Percentiles rank a stretch among this genome's conserved stretches.
These are phyloP conservation scores for Crithidia expoeki DNA, from an alignment of 208 protist species.

Conservation along the genomic window DNA sequence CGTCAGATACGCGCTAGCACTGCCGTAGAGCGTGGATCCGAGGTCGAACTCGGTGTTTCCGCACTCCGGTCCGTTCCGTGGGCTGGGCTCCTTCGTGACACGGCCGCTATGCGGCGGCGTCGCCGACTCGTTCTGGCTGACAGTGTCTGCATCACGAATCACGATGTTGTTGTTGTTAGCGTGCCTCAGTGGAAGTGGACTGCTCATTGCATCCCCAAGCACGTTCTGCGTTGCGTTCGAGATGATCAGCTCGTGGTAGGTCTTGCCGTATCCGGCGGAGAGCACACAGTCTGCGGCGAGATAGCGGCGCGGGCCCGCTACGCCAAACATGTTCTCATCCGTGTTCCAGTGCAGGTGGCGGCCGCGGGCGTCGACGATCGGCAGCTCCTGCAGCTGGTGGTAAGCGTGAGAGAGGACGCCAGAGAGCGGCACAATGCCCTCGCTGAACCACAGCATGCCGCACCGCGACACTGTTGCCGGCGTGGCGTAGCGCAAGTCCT, in stretches of 20 bases:
- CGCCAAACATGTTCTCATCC: slow-evolving; percentile 53
- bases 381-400: slow-evolving; percentile 51
- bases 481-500: slow-evolving; percentile 97
- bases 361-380: slow-evolving; percentile 54
- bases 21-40: slow-evolving; percentile 22
- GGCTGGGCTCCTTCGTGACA: slow-evolving; percentile 10
- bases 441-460: slow-evolving; percentile 99
- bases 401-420: slow-evolving; percentile 64
- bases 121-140: not conserved
- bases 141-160: not conserved
- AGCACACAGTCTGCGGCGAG: slow-evolving; percentile 35
- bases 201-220: slow-evolving; percentile 14
- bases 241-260: slow-evolving; percentile 52
- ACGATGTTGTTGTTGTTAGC: not conserved
- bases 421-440: slow-evolving; percentile 93
- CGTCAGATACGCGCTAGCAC: slow-evolving; percentile 4
- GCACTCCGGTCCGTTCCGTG: not conserved
- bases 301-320: slow-evolving; percentile 10
- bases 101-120: slow-evolving; percentile 1
- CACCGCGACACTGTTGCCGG: slow-evolving; percentile 98
- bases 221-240: slow-evolving; percentile 25
- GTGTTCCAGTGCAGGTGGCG: slow-evolving; percentile 52
- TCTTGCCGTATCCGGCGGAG: slow-evolving; percentile 50
- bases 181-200: slow-evolving; percentile 6
- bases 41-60: slow-evolving; percentile 17